Base-by-base conservation (phyloP, 129 eudicot genomes). In the Lactuca saligna region DNA sequence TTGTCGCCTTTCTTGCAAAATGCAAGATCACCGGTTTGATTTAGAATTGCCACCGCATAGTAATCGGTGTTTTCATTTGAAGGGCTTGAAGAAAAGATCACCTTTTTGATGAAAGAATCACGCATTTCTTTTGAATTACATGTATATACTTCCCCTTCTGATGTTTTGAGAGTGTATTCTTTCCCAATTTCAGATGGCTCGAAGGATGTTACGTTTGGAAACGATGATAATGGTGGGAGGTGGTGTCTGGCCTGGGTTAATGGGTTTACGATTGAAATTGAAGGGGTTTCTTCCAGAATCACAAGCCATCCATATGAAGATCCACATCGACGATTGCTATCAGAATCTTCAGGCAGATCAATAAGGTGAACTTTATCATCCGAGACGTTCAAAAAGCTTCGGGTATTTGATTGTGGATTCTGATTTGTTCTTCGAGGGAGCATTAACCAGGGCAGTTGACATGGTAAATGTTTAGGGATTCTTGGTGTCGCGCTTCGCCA, bases 291-390 rank as follows among this genome's bases (percentile, higher is more conserved):
- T 6, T 82, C 80, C 48, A 85, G 69, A 50, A 83, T 58, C 7
- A 82, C 79, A 7, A 91, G 85, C 87, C 87, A 87, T 17, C 97
- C 95, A 54, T 76, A 75, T 3, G 97, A 91, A 9, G 97, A 91
- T 33, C 97, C 97, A 65, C 89, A 81, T n/a, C 88, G 74, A 15
- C 95, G 90, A 49, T 83, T 85, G 51, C 69, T 65, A 42, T 17
- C 59, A 4, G 90, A 73, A 71, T 83, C 85, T 68, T 83, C 86
- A 0, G 91, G 88, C 2, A 85, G 73, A 35, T 17, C 50, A 65
- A 87, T 64, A 46, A 59, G 69, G 62, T 85, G 87, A 13, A 75
- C 16, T 39, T 79, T 83, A 12, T 68, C 59, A 31, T 73, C 80
- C 3, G 79, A 55, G 5, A 84, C 74, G 71, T 68, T 75, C 56